Evolutionary conservation across 805 yeast species (phyloP), one percentile per base, ranked within the genome.

Genomic region (Priceomyces melissophilus): DNA sequence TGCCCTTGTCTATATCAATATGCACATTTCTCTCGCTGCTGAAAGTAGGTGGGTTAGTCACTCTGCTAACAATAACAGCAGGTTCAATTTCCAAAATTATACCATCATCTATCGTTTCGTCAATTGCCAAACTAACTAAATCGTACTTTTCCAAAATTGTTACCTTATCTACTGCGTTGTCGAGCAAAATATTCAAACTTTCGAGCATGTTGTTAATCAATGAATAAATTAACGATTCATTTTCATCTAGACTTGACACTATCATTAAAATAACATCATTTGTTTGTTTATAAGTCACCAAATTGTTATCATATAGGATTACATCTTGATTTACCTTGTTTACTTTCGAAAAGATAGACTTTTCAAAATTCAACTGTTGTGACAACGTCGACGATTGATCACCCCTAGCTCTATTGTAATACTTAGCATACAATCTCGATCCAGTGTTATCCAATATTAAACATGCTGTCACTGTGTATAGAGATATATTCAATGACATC

Each of bases 61-160:
- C 96, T 65, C 99, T 79, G 11, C 95, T 79, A 2, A 91, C 90
- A 52, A 93, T 86, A 32, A 87, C 81, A 28, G 84, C 79, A 4
- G 95, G 81, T 55, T 93, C 97, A 20, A 89, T 84, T 62, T 93
- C 97, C 51, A 93, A 74, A 42, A 93, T 81, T 48, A 93, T 80
- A 31, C 98, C 99, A 58, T 90, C 95, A 59, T 93, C 99, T 37
- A 93, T 73, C 8, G 95, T 76, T 65, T 93, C 98, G 62, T 93
- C 99, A 33, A 90, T 77, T 3, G 95, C 87, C 60, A 93, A 75
- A 33, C 87, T 73, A 30, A 89, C 84, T 72, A 87, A 73, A 63
- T 93, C 99, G 59, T 84, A 93, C 59, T 83, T 79, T 49, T 87
- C 96, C 53, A 82, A 76, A 35, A 91, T 68, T 3, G 90, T 77